Percentiles rank a stretch among this genome's conserved stretches.
Conservation (phyloP, 1,139 yeast species). For the Martiniozyma asiatica region DNA sequence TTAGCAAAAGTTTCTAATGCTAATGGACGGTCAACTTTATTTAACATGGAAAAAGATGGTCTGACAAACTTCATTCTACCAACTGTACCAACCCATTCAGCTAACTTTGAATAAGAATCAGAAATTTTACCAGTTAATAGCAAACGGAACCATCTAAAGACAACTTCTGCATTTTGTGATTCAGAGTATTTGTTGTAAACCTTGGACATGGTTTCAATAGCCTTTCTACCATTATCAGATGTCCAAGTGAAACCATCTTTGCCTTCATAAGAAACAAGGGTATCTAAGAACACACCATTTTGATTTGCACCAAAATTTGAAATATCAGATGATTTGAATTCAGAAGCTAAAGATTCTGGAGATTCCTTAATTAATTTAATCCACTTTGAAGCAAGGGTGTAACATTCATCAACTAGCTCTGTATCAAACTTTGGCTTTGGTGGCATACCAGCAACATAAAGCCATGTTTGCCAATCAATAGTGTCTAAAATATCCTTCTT, state of each 20-base stretch:
- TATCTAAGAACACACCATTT: slow-evolving; percentile 65
- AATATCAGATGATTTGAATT: slow-evolving; percentile 34
- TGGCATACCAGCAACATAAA: slow-evolving; percentile 75
- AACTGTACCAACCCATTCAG: slow-evolving; percentile 80
- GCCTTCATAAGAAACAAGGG: slow-evolving; percentile 36
- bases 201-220: slow-evolving; percentile 31
- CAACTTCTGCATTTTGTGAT: slow-evolving; percentile 68
- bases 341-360: slow-evolving; percentile 13
- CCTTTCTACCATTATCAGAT: slow-evolving; percentile 22
- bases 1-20: slow-evolving; percentile 56
- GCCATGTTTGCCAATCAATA: slow-evolving; percentile 81
- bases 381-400: slow-evolving; percentile 59
- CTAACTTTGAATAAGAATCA: slow-evolving; percentile 38
- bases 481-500: slow-evolving; percentile 40
- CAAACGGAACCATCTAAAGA: slow-evolving; percentile 65
- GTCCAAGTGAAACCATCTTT: slow-evolving; percentile 25
- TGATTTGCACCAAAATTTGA: slow-evolving; percentile 58
- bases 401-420: slow-evolving; percentile 62
- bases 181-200: slow-evolving; percentile 33
- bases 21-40: slow-evolving; percentile 48
- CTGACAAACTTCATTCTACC: slow-evolving; percentile 94
- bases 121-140: slow-evolving; percentile 38
- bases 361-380: slow-evolving; percentile 24
- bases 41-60: slow-evolving; percentile 64
- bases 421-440: slow-evolving; percentile 77